Evolutionary conservation across 371 early-diverging fungal genomes (phyloP).

Genomic region (Apophysomyces elegans): DNA sequence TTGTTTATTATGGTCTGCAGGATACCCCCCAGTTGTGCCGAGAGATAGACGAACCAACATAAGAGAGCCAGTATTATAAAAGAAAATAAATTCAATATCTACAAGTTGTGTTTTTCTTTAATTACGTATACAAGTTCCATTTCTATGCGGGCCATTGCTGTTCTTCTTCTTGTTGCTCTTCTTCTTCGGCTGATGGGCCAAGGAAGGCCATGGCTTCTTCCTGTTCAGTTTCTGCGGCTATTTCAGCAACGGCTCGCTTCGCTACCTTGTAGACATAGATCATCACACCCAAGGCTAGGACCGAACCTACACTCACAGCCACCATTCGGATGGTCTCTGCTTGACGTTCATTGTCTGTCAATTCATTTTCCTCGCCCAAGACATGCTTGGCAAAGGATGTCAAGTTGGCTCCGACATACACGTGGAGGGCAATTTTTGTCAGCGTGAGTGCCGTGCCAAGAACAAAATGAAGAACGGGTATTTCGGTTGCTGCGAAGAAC

Average conservation of each 20-base stretch:
- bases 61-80: neutral
- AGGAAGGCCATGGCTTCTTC: constrained; percentile 29
- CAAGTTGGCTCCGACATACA: constrained; percentile 76
- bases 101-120: neutral
- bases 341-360: constrained; percentile 35
- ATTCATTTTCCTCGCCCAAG: constrained; percentile 52
- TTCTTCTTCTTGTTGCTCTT: constrained; percentile 6
- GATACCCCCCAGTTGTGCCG: neutral
- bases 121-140: too few relatives aligned
- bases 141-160: neutral
- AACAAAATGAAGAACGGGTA: constrained; percentile 57
- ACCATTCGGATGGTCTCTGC: constrained; percentile 39
- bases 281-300: constrained; percentile 60
- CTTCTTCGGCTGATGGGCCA: constrained; percentile 8
- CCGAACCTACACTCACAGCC: constrained; percentile 43
- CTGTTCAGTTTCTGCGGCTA: constrained; percentile 26
- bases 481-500: constrained; percentile 65
- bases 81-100: neutral
- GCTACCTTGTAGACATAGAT: constrained; percentile 62
- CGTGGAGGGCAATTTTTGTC: constrained; percentile 66
- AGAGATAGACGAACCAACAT: neutral
- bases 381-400: constrained; percentile 59
- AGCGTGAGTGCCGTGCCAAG: constrained; percentile 70
- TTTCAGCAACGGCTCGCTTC: constrained; percentile 50
- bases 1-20: neutral